These are phyloP conservation scores for Carex kokanica DNA, from an alignment of 176 grass and related monocot species.

Conservation along the genomic window DNA sequence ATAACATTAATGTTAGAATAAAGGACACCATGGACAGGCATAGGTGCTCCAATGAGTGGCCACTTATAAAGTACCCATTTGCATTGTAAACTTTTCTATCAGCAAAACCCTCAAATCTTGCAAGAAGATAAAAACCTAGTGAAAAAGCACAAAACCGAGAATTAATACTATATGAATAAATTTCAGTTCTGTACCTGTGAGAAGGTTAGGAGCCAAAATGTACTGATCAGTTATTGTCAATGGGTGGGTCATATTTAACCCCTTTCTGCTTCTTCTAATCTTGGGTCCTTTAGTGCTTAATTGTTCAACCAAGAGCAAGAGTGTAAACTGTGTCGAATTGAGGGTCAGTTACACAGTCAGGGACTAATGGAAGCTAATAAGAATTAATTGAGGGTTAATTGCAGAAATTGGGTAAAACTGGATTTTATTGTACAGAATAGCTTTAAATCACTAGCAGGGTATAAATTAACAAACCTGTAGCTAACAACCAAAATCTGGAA, in stretches of 20 bases:
- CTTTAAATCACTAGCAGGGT: not conserved
- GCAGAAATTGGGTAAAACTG: not conserved
- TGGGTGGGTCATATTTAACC: not conserved
- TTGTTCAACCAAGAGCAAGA: not conserved
- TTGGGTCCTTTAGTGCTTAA: not conserved
- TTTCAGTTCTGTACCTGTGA: not conserved
- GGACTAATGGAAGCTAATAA: not conserved
- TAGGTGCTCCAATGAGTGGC: constrained; percentile 93
- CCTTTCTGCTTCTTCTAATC: not conserved
- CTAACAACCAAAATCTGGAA: constrained; percentile 95
- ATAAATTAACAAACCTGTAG: constrained; percentile 55
- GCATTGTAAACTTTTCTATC: constrained; percentile 87
- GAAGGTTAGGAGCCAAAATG: constrained; percentile 8
- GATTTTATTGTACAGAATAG: not conserved
- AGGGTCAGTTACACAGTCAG: not conserved
- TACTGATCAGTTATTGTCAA: not conserved
- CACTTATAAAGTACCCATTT: constrained; percentile 84
- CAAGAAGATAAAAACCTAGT: constrained; percentile 82
- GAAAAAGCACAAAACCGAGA: not conserved
- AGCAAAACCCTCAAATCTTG: constrained; percentile 85
- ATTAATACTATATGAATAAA: constrained; percentile 13
- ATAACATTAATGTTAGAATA: constrained; percentile 82
- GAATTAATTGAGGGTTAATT: not conserved
- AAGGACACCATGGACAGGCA: constrained; percentile 78
- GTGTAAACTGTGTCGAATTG: not conserved